Evolutionary conservation across 441 rosid species (phyloP).

Genomic region (Euphorbia schlechtendalii): DNA sequence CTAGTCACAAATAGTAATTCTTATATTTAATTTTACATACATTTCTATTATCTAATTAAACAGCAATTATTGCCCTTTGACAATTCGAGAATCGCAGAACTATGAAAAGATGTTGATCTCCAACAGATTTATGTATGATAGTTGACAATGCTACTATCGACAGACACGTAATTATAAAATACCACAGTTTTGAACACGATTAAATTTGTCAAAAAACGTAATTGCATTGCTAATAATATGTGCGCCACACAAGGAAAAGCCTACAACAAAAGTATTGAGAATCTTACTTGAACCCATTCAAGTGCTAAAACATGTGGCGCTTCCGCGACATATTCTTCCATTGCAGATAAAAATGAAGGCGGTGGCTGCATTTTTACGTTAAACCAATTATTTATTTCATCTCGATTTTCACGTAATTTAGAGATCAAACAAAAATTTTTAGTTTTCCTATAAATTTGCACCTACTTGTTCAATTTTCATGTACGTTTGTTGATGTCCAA

Average conservation of each 20-base stretch:
- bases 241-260: background rate
- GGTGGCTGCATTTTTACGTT: constrained; percentile 35
- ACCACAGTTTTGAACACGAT: no score
- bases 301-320: constrained; percentile 25
- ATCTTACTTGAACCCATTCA: constrained; percentile 20
- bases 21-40: background rate
- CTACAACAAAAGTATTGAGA: background rate
- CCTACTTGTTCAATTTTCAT: constrained; percentile 36
- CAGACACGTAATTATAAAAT: no score
- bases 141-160: no score
- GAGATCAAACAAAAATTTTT: background rate
- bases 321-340: constrained; percentile 45
- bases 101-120: no score
- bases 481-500: constrained; percentile 29
- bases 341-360: constrained; percentile 33
- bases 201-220: background rate
- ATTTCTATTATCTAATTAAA: background rate
- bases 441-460: background rate
- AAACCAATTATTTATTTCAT: constrained; percentile 2
- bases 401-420: background rate
- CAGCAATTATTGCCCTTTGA: no score
- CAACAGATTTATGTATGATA: no score
- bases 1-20: background rate
- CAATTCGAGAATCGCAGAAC: no score
- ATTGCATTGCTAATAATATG: background rate